phyloP scores from a whole-genome alignment of 768 basidiomycete genomes.

The Trichaptum fuscoviolaceum region DNA sequence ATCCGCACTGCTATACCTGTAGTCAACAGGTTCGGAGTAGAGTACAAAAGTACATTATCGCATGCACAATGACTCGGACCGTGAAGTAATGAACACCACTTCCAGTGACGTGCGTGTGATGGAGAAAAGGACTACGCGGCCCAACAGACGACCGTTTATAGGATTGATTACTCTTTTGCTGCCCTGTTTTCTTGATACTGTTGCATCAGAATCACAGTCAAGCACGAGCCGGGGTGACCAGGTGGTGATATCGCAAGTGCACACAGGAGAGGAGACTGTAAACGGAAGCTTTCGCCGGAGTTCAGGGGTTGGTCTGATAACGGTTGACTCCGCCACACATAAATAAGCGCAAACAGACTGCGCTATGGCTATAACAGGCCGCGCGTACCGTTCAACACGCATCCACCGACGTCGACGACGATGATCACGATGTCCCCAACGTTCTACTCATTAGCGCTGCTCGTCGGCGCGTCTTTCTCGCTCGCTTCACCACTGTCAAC shows the following conservation, averaged over 20 bases:
- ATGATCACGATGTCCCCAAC: conserved; percentile 4
- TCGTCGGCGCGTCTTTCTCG: conserved; percentile 10
- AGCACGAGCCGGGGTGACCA: background rate
- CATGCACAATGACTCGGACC: no score
- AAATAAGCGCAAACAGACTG: background rate
- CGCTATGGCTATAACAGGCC: background rate
- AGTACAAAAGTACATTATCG: no score
- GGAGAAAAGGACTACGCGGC: no score
- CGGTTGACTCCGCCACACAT: background rate
- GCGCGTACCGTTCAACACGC: background rate
- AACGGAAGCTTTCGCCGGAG: background rate
- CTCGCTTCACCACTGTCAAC: conserved; percentile 14
- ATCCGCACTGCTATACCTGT: no score
- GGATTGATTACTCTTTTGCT: no score
- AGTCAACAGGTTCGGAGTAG: no score
- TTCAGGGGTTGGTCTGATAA: background rate
- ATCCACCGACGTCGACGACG: background rate
- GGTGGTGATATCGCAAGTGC: background rate
- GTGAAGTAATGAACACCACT: no score
- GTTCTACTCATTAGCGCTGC: conserved; percentile 5
- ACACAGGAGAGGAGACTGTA: background rate
- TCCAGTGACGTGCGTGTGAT: no score
- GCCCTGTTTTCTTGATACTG: background rate
- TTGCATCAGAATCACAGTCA: background rate
- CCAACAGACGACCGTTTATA: no score